Conservation (phyloP, 1,284 basidiomycete species). For the Ustilago loliicola region DNA sequence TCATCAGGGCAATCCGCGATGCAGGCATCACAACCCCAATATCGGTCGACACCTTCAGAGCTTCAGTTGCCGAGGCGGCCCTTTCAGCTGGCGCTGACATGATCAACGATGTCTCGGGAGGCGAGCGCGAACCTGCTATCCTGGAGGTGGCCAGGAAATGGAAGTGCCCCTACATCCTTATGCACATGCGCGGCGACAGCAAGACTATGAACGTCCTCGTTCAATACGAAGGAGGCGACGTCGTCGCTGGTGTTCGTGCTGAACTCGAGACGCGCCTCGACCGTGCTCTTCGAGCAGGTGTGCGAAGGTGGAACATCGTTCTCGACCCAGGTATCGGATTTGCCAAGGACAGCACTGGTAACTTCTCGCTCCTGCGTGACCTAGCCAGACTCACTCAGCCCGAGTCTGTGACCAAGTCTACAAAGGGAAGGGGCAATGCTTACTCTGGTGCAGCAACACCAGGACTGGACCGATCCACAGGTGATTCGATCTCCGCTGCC, state of each 20-base stretch:
- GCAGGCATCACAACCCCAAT: conserved; percentile 75
- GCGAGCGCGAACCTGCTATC: conserved; percentile 76
- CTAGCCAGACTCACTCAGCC: conserved; percentile 35
- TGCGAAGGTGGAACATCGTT: conserved; percentile 90
- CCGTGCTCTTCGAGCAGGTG: conserved; percentile 80
- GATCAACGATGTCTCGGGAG: conserved; percentile 93
- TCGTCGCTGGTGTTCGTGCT: conserved; percentile 79
- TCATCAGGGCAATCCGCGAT: conserved; percentile 69
- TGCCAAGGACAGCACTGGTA: conserved; percentile 85
- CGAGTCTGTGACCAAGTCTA: conserved; percentile 35
- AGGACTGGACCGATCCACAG: conserved; percentile 23
- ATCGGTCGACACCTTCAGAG: conserved; percentile 93
- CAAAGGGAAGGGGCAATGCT: conserved; percentile 31
- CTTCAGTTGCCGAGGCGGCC: conserved; percentile 82
- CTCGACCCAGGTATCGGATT: conserved; percentile 96
- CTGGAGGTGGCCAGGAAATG: conserved; percentile 75
- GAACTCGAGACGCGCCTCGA: conserved; percentile 83
- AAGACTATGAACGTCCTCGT: conserved; percentile 73
- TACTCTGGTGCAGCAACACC: conserved; percentile 35
- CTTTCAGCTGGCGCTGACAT: conserved; percentile 88
- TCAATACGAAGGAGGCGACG: conserved; percentile 78
- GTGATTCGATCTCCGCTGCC: conserved; percentile 19
- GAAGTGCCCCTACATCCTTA: conserved; percentile 79
- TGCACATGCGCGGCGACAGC: conserved; percentile 90
- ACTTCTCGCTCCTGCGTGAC: conserved; percentile 76